Conservation (phyloP, 768 basidiomycete genomes). For the Kwoniella mangroviensis region DNA sequence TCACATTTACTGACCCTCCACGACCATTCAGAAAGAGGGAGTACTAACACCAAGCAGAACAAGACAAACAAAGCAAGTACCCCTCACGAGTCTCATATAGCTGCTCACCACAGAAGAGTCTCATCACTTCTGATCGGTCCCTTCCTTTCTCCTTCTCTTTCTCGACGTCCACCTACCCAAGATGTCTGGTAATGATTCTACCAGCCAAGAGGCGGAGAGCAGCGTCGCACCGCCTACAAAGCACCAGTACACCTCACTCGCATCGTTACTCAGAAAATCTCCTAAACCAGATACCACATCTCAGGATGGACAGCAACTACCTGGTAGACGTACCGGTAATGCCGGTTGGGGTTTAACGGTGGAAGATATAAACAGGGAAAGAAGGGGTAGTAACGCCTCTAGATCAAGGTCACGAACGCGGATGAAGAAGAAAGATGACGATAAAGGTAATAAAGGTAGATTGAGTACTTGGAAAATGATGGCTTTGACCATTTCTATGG, state of each 20-base stretch:
- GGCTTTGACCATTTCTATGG: slow-evolving; percentile 75
- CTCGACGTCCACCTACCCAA: neutral
- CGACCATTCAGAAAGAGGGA: too few species aligned
- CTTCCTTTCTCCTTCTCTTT: neutral
- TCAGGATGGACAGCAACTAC: slow-evolving; percentile 4
- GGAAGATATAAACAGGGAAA: slow-evolving; percentile 20
- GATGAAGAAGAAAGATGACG: slow-evolving; percentile 30
- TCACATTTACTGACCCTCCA: too few species aligned
- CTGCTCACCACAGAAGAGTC: neutral
- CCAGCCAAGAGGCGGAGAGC: slow-evolving; percentile 1
- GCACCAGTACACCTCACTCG: slow-evolving; percentile 54
- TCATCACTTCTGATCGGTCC: neutral
- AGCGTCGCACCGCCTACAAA: slow-evolving; percentile 24
- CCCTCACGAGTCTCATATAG: neutral
- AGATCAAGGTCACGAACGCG: slow-evolving; percentile 19
- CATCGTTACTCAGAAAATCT: slow-evolving; percentile 41
- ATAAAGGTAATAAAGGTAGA: slow-evolving; percentile 35
- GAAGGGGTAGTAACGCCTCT: slow-evolving; percentile 31
- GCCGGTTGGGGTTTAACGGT: slow-evolving; percentile 23
- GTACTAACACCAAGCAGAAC: neutral
- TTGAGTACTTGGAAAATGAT: slow-evolving; percentile 54
- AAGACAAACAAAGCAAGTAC: too few species aligned
- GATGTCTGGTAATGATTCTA: neutral
- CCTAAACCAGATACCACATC: slow-evolving; percentile 20
- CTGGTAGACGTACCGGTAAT: slow-evolving; percentile 12